Conservation (phyloP, 495 filamentous ascomycete species). For the Aspergillus sclerotiicarbonarius region DNA sequence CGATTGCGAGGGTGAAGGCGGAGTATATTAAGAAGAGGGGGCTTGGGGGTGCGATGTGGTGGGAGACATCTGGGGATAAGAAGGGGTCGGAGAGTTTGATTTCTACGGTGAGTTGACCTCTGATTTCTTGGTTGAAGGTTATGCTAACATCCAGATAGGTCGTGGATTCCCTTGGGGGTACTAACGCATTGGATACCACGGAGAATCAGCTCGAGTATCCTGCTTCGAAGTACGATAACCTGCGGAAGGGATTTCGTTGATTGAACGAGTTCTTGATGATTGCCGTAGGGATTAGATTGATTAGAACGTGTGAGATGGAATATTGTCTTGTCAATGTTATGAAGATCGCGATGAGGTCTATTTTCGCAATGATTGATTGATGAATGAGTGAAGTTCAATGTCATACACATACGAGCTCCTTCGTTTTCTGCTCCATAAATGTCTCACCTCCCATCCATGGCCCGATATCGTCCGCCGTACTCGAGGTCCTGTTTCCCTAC, state of each 20-base stretch:
- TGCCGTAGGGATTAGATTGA: too few relatives aligned
- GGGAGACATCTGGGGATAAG: constrained; percentile 76
- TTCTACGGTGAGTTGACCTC: background rate
- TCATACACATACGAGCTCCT: too few relatives aligned
- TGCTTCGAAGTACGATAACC: constrained; percentile 66
- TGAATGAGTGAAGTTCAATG: too few relatives aligned
- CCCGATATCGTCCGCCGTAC: too few relatives aligned
- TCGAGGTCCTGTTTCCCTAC: too few relatives aligned
- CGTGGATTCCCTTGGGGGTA: constrained; percentile 38
- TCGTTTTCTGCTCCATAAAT: too few relatives aligned
- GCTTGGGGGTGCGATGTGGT: constrained; percentile 85
- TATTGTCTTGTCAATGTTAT: too few relatives aligned
- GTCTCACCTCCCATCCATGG: too few relatives aligned
- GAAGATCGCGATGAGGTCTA: too few relatives aligned
- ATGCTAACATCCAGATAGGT: constrained; percentile 23
- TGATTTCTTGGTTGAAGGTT: background rate
- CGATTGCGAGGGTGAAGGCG: constrained; percentile 59
- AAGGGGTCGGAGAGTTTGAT: constrained; percentile 3
- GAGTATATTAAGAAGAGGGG: constrained; percentile 60
- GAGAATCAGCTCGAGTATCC: constrained; percentile 64
- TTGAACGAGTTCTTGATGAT: too few relatives aligned
- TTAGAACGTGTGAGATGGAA: too few relatives aligned
- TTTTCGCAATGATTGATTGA: too few relatives aligned
- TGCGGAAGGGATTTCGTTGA: constrained; percentile 37
- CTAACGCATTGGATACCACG: constrained; percentile 42